Evolutionary conservation across 1,284 basidiomycete species (phyloP), one percentile per base, ranked within the genome.

Genomic region (Flammula alnicola): DNA sequence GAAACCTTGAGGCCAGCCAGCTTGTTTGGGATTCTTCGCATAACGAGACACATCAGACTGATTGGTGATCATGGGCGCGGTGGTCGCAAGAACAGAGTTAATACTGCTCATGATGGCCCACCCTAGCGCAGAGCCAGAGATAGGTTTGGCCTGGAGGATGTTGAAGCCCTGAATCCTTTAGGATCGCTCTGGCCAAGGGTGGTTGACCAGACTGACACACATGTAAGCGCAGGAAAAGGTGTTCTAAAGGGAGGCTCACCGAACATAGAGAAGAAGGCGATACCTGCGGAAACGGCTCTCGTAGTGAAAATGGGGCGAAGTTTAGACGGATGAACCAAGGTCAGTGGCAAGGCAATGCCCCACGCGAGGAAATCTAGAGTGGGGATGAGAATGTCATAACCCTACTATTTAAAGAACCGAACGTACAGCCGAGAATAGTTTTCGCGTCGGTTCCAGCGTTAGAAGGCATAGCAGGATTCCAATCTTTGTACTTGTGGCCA

Each of bases 41-140:
- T 54, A 54, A 8, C 52, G 52, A 9, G 52, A 54, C 16, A 54
- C 37, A 19, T 54, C 52, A 4, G 52, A 54, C 36, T 54, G 52
- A 29, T 54, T 54, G 4, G 48, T 54, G 40, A 54, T 51, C 49
- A 54, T 51, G 5, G 52, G 49, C 3, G 49, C 52, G 9, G 49
- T 43, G 14, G 52, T 54, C 5, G 44, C 52, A 10, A 54, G 49
- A n/a, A 54, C 23, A 9, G 52, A 50, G 42, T 54, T 54, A 41
- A 54, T 54, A 12, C 44, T 40, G 17, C 44, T 54, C 45, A 54
- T 48, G 4, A 49, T 44, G 6, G 52, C 52, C 52, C 52, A 54
- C n/a, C 52, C 52, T 12, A 54, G 32, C 2, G 27, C 19, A 14
- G 48, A 38, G 5, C 52, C 48, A 16, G 48, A 47, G 40, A 54